These are phyloP conservation scores for Russula lepida DNA, from an alignment of 768 basidiomycete species.

Conservation along the genomic window DNA sequence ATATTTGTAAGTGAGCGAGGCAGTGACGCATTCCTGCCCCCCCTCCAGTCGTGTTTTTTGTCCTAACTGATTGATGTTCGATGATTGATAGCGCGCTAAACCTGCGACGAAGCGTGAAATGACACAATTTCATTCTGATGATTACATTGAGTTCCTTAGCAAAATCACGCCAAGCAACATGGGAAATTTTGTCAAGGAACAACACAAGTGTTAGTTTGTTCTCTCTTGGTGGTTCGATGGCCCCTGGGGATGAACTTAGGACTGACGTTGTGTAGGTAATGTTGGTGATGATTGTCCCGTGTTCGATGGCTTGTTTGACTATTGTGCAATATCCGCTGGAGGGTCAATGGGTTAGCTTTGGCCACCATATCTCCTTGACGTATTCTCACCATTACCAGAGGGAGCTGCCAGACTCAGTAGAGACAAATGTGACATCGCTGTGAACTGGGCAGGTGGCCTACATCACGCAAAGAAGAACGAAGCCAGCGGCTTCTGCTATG, in stretches of 20 bases:
- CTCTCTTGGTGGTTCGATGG: not conserved
- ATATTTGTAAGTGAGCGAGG: slow-evolving; percentile 74
- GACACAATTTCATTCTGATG: slow-evolving; percentile 99
- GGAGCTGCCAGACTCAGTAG: slow-evolving; percentile 91
- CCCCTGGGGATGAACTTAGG: not conserved
- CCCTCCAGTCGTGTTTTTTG: no score
- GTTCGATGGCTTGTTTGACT: slow-evolving; percentile 97
- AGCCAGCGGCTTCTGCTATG: slow-evolving; percentile 98
- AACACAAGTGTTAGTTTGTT: slow-evolving; percentile 77
- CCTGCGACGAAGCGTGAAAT: slow-evolving; percentile 99
- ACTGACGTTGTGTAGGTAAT: slow-evolving; percentile 52
- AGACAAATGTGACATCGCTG: slow-evolving; percentile 97
- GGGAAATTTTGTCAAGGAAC: slow-evolving; percentile 87
- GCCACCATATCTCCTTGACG: not conserved
- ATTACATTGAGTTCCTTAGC: slow-evolving; percentile 95
- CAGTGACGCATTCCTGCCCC: no score
- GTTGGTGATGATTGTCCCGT: slow-evolving; percentile 99
- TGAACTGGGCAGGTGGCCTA: slow-evolving; percentile 98
- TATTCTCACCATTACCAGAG: slow-evolving; percentile 44
- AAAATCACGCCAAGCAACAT: slow-evolving; percentile 93
- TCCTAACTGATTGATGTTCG: slow-evolving; percentile 2
- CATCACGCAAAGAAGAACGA: slow-evolving; percentile 99
- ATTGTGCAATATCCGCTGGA: slow-evolving; percentile 99
- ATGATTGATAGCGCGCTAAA: slow-evolving; percentile 73
- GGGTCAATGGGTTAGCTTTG: slow-evolving; percentile 86